Base-by-base conservation (phyloP, 306 rosid genomes). In the Rosa multiflora region DNA sequence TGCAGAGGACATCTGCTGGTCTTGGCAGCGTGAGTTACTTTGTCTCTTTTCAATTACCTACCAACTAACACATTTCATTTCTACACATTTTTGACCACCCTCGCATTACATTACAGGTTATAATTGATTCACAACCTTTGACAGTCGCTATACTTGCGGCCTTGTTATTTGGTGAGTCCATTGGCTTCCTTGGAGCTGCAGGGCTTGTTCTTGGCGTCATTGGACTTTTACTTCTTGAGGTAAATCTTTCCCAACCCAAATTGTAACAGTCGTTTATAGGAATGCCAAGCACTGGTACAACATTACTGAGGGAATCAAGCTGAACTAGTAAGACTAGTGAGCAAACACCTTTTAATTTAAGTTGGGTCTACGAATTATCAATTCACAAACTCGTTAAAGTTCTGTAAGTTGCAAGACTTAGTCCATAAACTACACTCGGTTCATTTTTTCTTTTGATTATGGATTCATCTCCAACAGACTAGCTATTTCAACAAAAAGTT, bases 81-180 rank as follows among this genome's bases (percentile, higher is more conserved):
- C 10, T 56, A 17, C 64, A 21, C 64, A 15, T 11, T 62, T 32
- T 2, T 64, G 42, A 35, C 39, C 67, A 35, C 39, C 67, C 44
- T 64, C 1, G 10, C 20, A 32, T 32, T 32, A 62, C 69, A 13
- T 71, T 81, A 82, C 95, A 94, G 99, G 97, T 94, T 82, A 92
- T 94, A 79, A 92, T 94, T 80, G 99, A 94, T 73, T 94, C 99
- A 46, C 99, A 94, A 80, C 97, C 99, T 76, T 88, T 94, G 87
- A 92, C 99, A 3, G 99, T 94, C 72, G 99, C 99, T 39, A 79
- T 94, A 67, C 95, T 94, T 79, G 97, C 97, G 6, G 90, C 97
- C 72, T 83, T 91, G 80, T 86, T 94, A 70, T 94, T 91, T 82
- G 97, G 97, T 3, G 99, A 94, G 86, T 91, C 99, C 85, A 92